These are phyloP conservation scores for Sugiyamaella chiloensis DNA, from an alignment of 805 yeast genomes.

Conservation along the genomic window DNA sequence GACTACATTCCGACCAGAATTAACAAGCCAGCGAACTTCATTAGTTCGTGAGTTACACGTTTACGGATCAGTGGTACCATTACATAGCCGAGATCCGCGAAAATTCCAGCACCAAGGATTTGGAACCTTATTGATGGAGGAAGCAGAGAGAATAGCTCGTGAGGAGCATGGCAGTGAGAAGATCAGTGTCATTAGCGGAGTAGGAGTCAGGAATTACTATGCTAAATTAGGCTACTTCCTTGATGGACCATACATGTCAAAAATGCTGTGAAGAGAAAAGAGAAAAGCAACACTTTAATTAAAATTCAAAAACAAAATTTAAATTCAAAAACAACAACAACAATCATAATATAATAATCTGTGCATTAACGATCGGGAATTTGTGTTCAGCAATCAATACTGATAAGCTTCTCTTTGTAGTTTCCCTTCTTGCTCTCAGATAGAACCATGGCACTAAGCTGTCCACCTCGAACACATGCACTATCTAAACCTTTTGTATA, in stretches of 20 bases:
- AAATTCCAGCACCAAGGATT: slow-evolving; percentile 99
- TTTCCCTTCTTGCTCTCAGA: slow-evolving; percentile 26
- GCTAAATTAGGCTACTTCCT: slow-evolving; percentile 85
- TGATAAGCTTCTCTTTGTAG: slow-evolving; percentile 29
- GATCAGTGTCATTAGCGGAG: slow-evolving; percentile 93
- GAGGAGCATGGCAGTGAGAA: slow-evolving; percentile 93
- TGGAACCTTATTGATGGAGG: slow-evolving; percentile 96
- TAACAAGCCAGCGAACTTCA: slow-evolving; percentile 78
- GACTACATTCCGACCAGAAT: slow-evolving; percentile 87
- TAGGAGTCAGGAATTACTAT: slow-evolving; percentile 95
- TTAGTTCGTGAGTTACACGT: slow-evolving; percentile 97
- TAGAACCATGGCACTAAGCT: slow-evolving; percentile 60
- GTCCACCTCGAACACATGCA: slow-evolving; percentile 75
- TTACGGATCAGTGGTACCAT: slow-evolving; percentile 94
- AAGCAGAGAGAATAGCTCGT: slow-evolving; percentile 91
- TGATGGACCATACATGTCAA: slow-evolving; percentile 99
- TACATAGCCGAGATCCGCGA: slow-evolving; percentile 94
- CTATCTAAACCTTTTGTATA: slow-evolving; percentile 80
- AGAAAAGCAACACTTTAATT: neutral
- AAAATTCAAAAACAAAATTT: neutral
- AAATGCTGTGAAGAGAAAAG: slow-evolving; percentile 32
- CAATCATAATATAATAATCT: neutral
- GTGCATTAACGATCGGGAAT: neutral
- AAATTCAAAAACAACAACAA: neutral
- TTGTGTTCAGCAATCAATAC: slow-evolving; percentile 26